These are phyloP conservation scores for Talaromyces sp. DNA, from an alignment of 2,329 filamentous ascomycete species.

Conservation along the genomic window DNA sequence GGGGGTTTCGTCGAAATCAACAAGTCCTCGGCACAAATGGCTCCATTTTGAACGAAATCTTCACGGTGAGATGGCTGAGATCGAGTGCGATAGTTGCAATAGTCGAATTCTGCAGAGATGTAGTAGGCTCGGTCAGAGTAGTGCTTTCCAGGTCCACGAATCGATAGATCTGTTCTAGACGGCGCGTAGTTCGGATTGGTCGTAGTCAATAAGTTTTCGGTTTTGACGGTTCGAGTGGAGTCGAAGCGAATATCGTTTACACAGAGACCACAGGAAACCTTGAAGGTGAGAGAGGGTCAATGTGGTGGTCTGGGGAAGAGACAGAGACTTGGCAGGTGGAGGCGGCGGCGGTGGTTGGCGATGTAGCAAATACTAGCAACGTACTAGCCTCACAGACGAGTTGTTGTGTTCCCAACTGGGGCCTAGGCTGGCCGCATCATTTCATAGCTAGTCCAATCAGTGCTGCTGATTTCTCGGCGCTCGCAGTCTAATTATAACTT, in stretches of 20 bases:
- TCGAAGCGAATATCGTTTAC: neutral
- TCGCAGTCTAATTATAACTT: neutral
- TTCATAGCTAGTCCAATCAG: neutral
- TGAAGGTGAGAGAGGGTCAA: neutral
- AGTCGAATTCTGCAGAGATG: neutral
- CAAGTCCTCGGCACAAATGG: neutral
- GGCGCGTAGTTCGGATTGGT: neutral
- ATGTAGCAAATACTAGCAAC: neutral
- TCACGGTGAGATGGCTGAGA: neutral
- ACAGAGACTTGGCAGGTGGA: neutral
- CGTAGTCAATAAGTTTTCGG: neutral
- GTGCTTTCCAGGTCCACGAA: neutral
- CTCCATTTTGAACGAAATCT: neutral
- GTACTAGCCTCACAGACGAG: neutral
- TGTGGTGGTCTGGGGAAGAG: neutral
- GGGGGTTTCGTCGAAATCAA: neutral
- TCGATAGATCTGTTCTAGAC: neutral
- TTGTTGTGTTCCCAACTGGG: neutral
- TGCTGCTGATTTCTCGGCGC: neutral
- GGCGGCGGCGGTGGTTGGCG: neutral
- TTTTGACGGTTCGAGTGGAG: neutral
- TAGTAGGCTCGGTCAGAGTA: neutral
- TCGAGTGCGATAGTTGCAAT: neutral
- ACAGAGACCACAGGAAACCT: neutral
- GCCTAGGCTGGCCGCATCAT: neutral